Evolutionary conservation across 2,329 filamentous ascomycete genomes (phyloP).

Genomic region (Fusarium nelsonii): DNA sequence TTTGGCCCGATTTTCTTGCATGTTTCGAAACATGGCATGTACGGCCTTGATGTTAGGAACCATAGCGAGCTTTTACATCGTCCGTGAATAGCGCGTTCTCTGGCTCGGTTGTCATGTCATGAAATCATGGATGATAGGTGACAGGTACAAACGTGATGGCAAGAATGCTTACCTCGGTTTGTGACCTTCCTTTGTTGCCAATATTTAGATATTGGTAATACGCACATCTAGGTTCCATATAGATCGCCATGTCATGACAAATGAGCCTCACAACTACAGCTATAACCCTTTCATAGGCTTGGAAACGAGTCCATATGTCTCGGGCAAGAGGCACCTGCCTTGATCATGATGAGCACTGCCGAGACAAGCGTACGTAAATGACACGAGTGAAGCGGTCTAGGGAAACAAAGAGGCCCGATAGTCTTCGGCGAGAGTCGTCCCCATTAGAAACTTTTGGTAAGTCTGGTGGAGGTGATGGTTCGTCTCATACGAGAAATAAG

Average conservation of each 20-base stretch:
- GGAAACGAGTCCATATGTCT: neutral
- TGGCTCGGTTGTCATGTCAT: neutral
- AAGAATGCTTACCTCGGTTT: neutral
- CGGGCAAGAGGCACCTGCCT: neutral
- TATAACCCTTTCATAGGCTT: neutral
- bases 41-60: neutral
- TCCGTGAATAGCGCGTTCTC: neutral
- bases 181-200: neutral
- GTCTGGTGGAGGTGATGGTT: neutral
- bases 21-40: slow-evolving; percentile 5
- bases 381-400: neutral
- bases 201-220: neutral
- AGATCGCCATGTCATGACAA: neutral
- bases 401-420: slow-evolving; percentile 22
- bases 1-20: slow-evolving; percentile 14
- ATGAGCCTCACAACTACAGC: neutral
- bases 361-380: neutral
- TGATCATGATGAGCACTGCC: neutral
- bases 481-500: slow-evolving; percentile 11
- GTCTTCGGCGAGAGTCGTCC: slow-evolving; percentile 20
- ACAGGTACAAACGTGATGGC: neutral
- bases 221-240: neutral
- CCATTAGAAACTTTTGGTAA: slow-evolving; percentile 15
- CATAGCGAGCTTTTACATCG: neutral
- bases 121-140: neutral